Conservation (phyloP, 148 eudicot genomes). For the Cornus florida region DNA sequence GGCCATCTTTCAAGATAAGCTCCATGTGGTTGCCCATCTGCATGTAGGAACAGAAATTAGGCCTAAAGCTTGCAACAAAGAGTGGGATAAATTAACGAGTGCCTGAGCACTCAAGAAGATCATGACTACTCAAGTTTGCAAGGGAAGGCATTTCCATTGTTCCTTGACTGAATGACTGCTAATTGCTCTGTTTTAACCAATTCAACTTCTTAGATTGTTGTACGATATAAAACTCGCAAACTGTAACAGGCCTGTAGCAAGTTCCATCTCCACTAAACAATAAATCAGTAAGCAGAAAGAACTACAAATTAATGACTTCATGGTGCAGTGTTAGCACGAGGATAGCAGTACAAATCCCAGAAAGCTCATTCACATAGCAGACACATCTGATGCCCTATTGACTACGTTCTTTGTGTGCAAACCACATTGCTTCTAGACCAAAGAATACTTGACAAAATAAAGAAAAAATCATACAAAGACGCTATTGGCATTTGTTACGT, state of each 20-base stretch:
- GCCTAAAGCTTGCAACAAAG: not conserved
- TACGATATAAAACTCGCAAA: too few relatives aligned
- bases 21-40: conserved; percentile 88
- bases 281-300: too few relatives aligned
- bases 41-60: conserved; percentile 5
- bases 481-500: not conserved
- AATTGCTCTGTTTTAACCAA: not conserved
- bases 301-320: too few relatives aligned
- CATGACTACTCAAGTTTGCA: not conserved
- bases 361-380: too few relatives aligned
- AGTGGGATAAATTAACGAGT: not conserved
- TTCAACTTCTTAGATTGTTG: not conserved
- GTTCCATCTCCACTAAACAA: not conserved
- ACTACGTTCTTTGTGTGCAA: too few relatives aligned
- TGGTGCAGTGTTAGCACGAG: too few relatives aligned
- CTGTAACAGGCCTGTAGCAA: too few relatives aligned
- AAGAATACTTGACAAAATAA: too few relatives aligned
- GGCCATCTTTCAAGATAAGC: conserved; percentile 71
- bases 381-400: too few relatives aligned
- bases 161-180: not conserved
- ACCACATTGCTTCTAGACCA: too few relatives aligned
- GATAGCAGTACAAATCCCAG: too few relatives aligned
- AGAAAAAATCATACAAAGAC: not conserved
- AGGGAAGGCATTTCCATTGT: not conserved
- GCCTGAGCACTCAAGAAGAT: not conserved